Conservation (phyloP, 192 early-diverging fungal genomes). For the Entomortierella lignicola region DNA sequence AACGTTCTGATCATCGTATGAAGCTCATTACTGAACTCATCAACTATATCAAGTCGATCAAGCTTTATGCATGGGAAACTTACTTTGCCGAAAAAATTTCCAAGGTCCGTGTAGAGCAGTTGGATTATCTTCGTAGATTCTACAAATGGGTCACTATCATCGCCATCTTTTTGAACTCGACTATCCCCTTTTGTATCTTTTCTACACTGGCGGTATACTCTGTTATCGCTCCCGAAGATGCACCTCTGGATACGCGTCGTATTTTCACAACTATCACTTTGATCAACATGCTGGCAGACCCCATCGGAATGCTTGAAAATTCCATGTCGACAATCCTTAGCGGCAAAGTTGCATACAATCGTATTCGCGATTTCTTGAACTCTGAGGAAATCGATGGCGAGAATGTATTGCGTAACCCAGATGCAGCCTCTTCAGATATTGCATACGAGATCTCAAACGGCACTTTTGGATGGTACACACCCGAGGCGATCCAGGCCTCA, state of each 20-base stretch:
- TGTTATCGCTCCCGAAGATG: conserved; percentile 10
- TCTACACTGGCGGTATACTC: conserved; percentile 51
- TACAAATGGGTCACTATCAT: conserved; percentile 12
- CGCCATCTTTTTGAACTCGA: conserved; percentile 17
- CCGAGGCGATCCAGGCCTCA: conserved; percentile 25
- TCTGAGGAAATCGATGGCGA: conserved; percentile 78
- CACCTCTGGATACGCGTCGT: conserved; percentile 63
- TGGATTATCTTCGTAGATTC: conserved; percentile 33
- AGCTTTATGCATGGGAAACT: conserved; percentile 78
- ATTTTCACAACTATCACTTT: conserved; percentile 82
- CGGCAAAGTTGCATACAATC: conserved; percentile 73
- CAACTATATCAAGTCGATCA: conserved; percentile 74
- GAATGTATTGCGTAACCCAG: conserved; percentile 60
- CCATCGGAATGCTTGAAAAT: conserved; percentile 69
- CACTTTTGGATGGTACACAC: conserved; percentile 51
- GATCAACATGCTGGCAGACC: conserved; percentile 83
- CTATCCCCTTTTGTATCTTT: conserved; percentile 55
- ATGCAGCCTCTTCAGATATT: conserved; percentile 1
- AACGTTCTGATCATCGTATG: conserved; percentile 67
- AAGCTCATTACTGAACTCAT: conserved; percentile 76
- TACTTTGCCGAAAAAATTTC: conserved; percentile 50
- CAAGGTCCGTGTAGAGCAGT: conserved; percentile 42
- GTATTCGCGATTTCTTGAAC: conserved; percentile 74
- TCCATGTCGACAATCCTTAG: conserved; percentile 73
- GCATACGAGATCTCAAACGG: conserved; percentile 29